Base-by-base conservation (phyloP, 2,329 filamentous ascomycete species). In the Alternaria sp. region DNA sequence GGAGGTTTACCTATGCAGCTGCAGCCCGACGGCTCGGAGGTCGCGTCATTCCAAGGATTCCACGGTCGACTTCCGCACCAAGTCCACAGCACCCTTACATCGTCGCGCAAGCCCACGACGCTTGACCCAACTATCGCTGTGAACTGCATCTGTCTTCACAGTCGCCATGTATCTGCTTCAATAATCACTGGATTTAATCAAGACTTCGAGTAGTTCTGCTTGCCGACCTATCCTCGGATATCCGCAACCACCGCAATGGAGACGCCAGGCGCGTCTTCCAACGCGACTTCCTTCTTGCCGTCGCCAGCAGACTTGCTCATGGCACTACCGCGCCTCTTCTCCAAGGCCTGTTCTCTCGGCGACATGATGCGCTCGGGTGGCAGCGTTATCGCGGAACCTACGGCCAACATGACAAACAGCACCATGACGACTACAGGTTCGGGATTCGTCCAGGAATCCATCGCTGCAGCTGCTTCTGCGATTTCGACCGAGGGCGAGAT, bases 301-400 rank as follows among this genome's bases (percentile, higher is more conserved):
- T 89, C 89, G 11, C 80, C 92, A 18, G 88, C 88, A 76, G 90
- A 93, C 72, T 82, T 94, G 51, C 85, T 92, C 67, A 84, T 88
- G 78, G 90, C 88, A 18, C 87, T 91, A 5, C 91, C 91, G 54
- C 86, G 91, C 62, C 88, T 94, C 75, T 85, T 92, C 30, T 89
- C 87, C 79, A 90, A 88, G 76, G 84, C 91, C 41, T 88, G 90
- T 55, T 88, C 87, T n/a, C 87, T 90, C 70, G 81, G 81, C 15
- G 89, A 92, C 70, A 81, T 81, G 71, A 77, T 84, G 58, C 80
- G 85, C 71, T 84, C 87, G 65, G 87, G 87, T 60, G 87, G 88
- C 71, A 87, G 85, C 71, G 78, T 87, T 41, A 87, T 90, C 55
- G 85, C 89, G 20, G 86, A 88, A 71, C 84, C 88, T 6, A 89